Evolutionary conservation across 1,284 basidiomycete species (phyloP), one percentile per base, ranked within the genome.

Genomic region (Agaricales sp.): DNA sequence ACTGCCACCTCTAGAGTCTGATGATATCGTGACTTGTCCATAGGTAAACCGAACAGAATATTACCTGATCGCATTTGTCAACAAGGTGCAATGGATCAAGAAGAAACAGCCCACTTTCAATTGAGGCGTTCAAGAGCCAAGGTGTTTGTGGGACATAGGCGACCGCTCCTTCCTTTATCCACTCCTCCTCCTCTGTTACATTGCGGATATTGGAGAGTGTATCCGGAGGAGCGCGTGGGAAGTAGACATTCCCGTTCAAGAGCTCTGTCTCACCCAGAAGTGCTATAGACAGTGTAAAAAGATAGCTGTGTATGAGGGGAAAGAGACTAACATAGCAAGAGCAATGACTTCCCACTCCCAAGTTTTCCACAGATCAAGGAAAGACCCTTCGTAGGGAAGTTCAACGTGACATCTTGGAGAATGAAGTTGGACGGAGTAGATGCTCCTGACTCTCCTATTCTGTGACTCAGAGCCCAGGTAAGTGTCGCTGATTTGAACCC

Each of bases 101-200:
- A n/a, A n/a, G n/a, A n/a, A n/a, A n/a, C n/a, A n/a, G n/a, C n/a
- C n/a, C n/a, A n/a, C n/a, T n/a, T n/a, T n/a, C n/a, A n/a, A n/a
- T n/a, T n/a, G n/a, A n/a, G n/a, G n/a, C n/a, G n/a, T n/a, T n/a
- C n/a, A n/a, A n/a, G n/a, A n/a, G n/a, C n/a, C n/a, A n/a, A n/a
- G n/a, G n/a, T n/a, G n/a, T n/a, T n/a, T n/a, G n/a, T n/a, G 93
- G 92, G 8, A 96, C 93, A 66, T 92, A 98, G 0, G 91, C 93
- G 51, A 85, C 88, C 51, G 88, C 72, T 18, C 83, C 82, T n/a
- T 74, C 65, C 1, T 92, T 75, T 41, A 91, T 63, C 92, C 91
- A 94, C 24, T 87, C 74, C 20, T 81, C 77, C n/a, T 73, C 65
- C 0, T n/a, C n/a, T n/a, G n/a, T n/a, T n/a, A n/a, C n/a, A n/a